Evolutionary conservation across 805 yeast genomes (phyloP).

Genomic region (Diddensiella caesifluorescens): DNA sequence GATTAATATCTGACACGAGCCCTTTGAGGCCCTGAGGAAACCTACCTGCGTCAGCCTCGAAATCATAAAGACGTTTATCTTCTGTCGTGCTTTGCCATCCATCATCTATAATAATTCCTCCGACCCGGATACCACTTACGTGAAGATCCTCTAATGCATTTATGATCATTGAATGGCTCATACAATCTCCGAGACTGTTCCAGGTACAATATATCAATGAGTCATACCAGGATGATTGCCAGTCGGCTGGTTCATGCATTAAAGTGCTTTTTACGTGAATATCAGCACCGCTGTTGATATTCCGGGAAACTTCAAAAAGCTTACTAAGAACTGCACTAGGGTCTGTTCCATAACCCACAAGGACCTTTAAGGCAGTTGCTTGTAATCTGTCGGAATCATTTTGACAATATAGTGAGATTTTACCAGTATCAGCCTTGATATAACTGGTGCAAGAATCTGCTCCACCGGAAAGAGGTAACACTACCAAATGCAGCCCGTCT

Average conservation of each 20-base stretch:
- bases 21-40: constrained; percentile 29
- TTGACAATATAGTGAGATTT: neutral
- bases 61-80: constrained; percentile 19
- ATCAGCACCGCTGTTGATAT: too few relatives aligned
- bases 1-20: constrained; percentile 20
- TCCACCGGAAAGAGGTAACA: constrained; percentile 22
- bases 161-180: constrained; percentile 21
- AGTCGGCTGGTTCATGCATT: neutral
- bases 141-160: constrained; percentile 22
- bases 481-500: constrained; percentile 22
- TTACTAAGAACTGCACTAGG: constrained; percentile 16
- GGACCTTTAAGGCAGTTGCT: constrained; percentile 10
- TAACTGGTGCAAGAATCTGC: constrained; percentile 15
- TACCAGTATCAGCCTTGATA: constrained; percentile 7
- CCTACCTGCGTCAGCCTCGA: constrained; percentile 21
- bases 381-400: constrained; percentile 14
- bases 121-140: constrained; percentile 18
- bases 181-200: constrained; percentile 26
- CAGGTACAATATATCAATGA: constrained; percentile 30
- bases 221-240: constrained; percentile 22
- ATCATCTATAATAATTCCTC: constrained; percentile 27
- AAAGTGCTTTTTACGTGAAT: too few relatives aligned
- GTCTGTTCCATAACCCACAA: constrained; percentile 20
- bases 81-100: constrained; percentile 28
- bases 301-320: too few relatives aligned